These are phyloP conservation scores for Blastocystis sp. DNA, from an alignment of 352 stramenopile species.

Conservation along the genomic window DNA sequence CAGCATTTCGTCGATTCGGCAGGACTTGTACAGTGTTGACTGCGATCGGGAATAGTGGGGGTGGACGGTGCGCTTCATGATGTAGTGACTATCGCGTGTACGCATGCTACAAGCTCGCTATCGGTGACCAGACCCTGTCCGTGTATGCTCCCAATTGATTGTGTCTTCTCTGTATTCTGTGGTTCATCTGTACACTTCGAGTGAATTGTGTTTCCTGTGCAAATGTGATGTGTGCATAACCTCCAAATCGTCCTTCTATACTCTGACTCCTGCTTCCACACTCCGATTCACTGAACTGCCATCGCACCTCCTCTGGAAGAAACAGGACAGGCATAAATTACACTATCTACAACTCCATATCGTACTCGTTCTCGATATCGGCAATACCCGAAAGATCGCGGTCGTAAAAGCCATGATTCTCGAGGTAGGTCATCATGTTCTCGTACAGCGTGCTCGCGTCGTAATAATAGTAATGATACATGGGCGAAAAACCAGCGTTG, in stretches of 20 bases:
- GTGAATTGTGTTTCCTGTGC: too few relatives aligned
- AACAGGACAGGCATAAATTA: slow-evolving; percentile 9
- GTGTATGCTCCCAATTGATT: neutral
- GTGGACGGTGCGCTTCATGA: neutral
- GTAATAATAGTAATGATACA: slow-evolving; percentile 74
- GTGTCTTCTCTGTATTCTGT: neutral
- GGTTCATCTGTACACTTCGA: neutral
- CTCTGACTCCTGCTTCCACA: neutral
- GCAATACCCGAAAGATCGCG: slow-evolving; percentile 31
- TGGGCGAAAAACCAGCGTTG: slow-evolving; percentile 70
- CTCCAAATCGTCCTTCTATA: neutral
- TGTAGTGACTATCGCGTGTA: slow-evolving; percentile 6
- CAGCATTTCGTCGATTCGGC: neutral
- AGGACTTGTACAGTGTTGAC: neutral
- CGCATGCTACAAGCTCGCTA: neutral
- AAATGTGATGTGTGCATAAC: too few relatives aligned
- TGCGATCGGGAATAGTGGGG: neutral
- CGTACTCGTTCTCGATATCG: slow-evolving; percentile 62
- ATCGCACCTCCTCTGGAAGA: neutral
- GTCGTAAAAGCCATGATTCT: slow-evolving; percentile 62
- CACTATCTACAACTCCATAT: slow-evolving; percentile 49
- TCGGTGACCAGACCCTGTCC: neutral
- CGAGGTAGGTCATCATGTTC: slow-evolving; percentile 63
- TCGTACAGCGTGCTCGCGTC: slow-evolving; percentile 57
- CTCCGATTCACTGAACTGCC: neutral